A percentile compares a stretch with the other conserved stretches of the same genome.
phyloP scores from a whole-genome alignment of 345 rosid genomes.

The Eutrema heterophyllum region DNA sequence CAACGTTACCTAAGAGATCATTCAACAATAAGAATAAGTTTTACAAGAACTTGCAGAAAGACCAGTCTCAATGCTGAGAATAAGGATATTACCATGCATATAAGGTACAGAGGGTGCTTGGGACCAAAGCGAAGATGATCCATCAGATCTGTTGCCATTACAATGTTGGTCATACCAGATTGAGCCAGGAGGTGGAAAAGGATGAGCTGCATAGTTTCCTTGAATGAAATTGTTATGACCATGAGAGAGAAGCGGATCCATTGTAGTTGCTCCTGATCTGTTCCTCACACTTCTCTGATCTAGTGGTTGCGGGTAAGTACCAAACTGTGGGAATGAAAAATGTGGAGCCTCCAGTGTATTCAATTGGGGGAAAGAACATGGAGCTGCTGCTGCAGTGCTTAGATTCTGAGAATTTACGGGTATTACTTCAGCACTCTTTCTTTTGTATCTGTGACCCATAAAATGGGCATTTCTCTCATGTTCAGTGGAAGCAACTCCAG shows the following conservation, averaged over 20 bases:
- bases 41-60: background rate
- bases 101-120: constrained; percentile 48
- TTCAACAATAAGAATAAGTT: background rate
- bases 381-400: constrained; percentile 43
- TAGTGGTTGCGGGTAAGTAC: constrained; percentile 25
- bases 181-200: constrained; percentile 43
- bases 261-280: constrained; percentile 46
- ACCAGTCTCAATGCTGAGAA: background rate
- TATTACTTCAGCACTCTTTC: constrained; percentile 55
- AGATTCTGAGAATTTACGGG: constrained; percentile 45
- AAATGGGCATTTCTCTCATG: constrained; percentile 45
- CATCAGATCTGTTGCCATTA: constrained; percentile 37
- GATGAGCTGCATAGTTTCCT: constrained; percentile 50
- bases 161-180: constrained; percentile 48
- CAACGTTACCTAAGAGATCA: constrained; percentile 34
- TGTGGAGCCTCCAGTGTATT: constrained; percentile 44
- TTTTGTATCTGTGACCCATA: constrained; percentile 57
- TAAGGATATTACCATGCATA: constrained; percentile 52
- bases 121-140: constrained; percentile 53
- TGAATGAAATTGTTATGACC: constrained; percentile 43
- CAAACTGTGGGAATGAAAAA: constrained; percentile 40
- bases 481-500: constrained; percentile 51
- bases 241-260: constrained; percentile 52
- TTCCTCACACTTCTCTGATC: constrained; percentile 56
- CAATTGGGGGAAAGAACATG: constrained; percentile 32